A percentile compares a stretch with the other conserved stretches of the same genome.
Evolutionary conservation across 106 monocot genomes (phyloP).

Genomic region (Ottelia alismoides): DNA sequence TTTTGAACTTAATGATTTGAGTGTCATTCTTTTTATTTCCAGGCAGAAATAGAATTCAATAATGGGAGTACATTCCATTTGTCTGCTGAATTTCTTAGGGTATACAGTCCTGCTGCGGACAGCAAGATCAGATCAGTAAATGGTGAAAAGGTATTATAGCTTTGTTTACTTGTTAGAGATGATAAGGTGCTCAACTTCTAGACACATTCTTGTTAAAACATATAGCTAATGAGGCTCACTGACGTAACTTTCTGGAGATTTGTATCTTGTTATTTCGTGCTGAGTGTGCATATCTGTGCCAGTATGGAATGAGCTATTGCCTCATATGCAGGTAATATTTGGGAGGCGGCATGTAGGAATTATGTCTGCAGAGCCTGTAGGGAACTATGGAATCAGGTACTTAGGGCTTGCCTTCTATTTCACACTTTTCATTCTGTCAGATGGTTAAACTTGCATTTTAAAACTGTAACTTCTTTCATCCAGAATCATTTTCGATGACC

Average conservation of each 20-base stretch:
- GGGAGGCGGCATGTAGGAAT: constrained; percentile 80
- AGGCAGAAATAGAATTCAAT: constrained; percentile 71
- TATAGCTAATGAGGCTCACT: too few species aligned
- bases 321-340: constrained; percentile 87
- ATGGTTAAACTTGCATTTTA: too few species aligned
- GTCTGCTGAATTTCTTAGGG: constrained; percentile 70
- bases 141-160: constrained; percentile 61
- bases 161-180: background rate
- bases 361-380: constrained; percentile 81
- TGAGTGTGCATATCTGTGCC: too few species aligned
- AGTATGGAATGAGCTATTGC: too few species aligned
- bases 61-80: constrained; percentile 51
- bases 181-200: too few species aligned
- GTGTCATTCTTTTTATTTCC: constrained; percentile 1
- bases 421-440: too few species aligned
- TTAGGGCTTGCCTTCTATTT: too few species aligned
- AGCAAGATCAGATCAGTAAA: constrained; percentile 66
- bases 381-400: constrained; percentile 82
- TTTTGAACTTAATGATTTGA: background rate
- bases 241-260: too few species aligned
- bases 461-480: too few species aligned
- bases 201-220: too few species aligned
- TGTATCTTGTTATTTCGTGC: too few species aligned
- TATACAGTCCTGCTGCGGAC: constrained; percentile 75
- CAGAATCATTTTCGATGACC: too few species aligned